phyloP scores from a whole-genome alignment of 1,139 yeast genomes.

The Meyerozyma athensensis region DNA sequence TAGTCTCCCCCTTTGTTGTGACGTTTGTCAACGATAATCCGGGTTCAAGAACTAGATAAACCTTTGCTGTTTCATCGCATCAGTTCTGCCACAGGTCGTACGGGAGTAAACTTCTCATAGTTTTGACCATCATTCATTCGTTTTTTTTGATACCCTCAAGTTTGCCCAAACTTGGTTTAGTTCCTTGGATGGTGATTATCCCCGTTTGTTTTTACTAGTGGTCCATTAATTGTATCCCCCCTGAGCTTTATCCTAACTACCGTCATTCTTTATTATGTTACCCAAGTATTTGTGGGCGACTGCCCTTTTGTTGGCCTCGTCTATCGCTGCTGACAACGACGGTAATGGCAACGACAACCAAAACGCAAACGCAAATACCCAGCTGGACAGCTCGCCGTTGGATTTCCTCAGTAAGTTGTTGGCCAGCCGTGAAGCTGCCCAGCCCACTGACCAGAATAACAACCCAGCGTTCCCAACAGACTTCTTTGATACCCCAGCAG shows the following conservation, averaged over 20 bases:
- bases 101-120: no score
- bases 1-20: slow-evolving; percentile 1
- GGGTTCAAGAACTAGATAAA: no score
- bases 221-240: not conserved
- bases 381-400: not conserved
- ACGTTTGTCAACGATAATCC: not conserved
- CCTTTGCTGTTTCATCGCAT: no score
- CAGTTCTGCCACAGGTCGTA: no score
- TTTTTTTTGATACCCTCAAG: slow-evolving; percentile 3
- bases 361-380: not conserved
- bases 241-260: slow-evolving; percentile 8
- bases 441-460: not conserved
- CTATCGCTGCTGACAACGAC: slow-evolving; percentile 5
- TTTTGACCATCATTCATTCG: not conserved
- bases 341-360: not conserved
- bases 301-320: slow-evolving; percentile 6
- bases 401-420: not conserved
- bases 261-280: slow-evolving; percentile 11
- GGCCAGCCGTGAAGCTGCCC: not conserved
- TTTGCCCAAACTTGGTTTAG: not conserved
- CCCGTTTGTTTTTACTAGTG: not conserved
- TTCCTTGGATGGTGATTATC: not conserved
- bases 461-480: not conserved
- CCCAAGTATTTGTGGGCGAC: slow-evolving; percentile 5
- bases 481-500: no score